Base-by-base conservation (phyloP, 495 filamentous ascomycete species). In the Penicillium cataractarum region DNA sequence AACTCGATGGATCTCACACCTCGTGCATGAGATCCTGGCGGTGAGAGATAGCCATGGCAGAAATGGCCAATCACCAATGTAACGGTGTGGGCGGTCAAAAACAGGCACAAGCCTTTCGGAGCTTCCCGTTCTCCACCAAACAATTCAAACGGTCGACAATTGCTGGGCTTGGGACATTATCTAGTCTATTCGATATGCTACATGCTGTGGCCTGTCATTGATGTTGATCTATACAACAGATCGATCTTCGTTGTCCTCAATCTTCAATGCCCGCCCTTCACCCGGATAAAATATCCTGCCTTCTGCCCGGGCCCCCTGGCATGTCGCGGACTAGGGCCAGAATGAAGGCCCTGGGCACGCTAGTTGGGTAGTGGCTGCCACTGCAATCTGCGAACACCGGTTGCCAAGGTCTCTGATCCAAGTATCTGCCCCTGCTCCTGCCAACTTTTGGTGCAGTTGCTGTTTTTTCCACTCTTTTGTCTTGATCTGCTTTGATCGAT, bases 361-460 rank as follows among this genome's bases (percentile, higher is more conserved):
- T 51, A 62, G 46, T 50, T n/a, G 22, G 46, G 22, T 50, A 29
- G 46, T 27, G 22, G 52, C 56, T 62, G 55, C 39, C 55, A 62
- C 60, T 67, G 61, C 58, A 67, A 67, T 67, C 58, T 61, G 29
- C 55, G 32, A 64, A 56, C 27, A 61, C 57, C 48, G 58, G 58
- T 63, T 65, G 54, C 63, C 62, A 64, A 60, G 62, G 44, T 61
- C 42, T 49, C 53, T 58, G 51, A 58, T 58, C 58, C 56, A 66
- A 60, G 63, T 66, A 69, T 65, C 24, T 32, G 58, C 10, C 31
- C n/a, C 15, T 19, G 37, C 21, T 15, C 39, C 33, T 54, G n/a
- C 22, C 35, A 26, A n/a, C 21, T 50, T 35, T 12, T 31, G 37
- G 61, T 17, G 48, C 39, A 10, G 6, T 57, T 37, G 15, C 12